phyloP scores from a whole-genome alignment of 331 rosid genomes.

The Spiraea crenata region DNA sequence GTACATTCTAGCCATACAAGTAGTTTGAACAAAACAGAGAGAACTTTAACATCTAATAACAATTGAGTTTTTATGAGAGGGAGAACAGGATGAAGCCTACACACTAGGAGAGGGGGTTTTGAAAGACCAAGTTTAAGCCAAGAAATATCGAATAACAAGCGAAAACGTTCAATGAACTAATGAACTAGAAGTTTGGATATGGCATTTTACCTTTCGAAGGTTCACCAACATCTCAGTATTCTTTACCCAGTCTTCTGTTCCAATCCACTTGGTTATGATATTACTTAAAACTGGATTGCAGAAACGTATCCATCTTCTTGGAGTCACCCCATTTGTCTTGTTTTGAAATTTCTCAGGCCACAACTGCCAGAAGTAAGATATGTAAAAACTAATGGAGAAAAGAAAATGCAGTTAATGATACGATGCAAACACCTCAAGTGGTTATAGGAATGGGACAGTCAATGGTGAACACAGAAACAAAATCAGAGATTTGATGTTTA shows the following conservation, averaged over 20 bases:
- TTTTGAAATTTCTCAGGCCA: conserved; percentile 98
- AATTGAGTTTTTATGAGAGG: too few relatives aligned
- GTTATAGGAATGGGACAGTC: neutral
- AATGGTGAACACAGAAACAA: conserved; percentile 1
- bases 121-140: neutral
- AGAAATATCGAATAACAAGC: neutral
- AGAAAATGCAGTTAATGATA: conserved; percentile 8
- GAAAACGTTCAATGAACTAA: neutral
- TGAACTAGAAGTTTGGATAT: neutral
- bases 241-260: conserved; percentile 91
- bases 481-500: conserved; percentile 14
- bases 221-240: conserved; percentile 71
- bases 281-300: conserved; percentile 85
- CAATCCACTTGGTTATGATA: conserved; percentile 69
- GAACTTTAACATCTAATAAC: too few relatives aligned
- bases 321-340: conserved; percentile 98
- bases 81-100: too few relatives aligned
- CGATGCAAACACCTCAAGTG: neutral
- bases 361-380: conserved; percentile 50
- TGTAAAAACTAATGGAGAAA: conserved; percentile 6
- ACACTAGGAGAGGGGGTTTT: too few relatives aligned
- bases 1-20: too few relatives aligned
- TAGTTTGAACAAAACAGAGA: too few relatives aligned
- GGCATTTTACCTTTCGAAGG: conserved; percentile 56
- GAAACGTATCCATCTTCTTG: conserved; percentile 97